Base-by-base conservation (phyloP, 257 asterid species). In the Przewalskia tangutica region DNA sequence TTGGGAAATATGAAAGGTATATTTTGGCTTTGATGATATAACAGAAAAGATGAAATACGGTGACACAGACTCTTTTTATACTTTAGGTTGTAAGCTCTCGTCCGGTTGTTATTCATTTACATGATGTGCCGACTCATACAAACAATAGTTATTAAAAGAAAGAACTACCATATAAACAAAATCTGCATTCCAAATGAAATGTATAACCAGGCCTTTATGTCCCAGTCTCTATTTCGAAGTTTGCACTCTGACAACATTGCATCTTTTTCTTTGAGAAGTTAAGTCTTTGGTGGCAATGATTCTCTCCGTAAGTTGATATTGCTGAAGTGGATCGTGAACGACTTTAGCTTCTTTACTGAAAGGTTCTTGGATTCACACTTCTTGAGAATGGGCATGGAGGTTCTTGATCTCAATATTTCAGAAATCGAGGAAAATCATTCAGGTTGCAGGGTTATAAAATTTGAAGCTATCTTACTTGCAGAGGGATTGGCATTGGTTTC, bases 301-400 rank as follows among this genome's bases (percentile, higher is more conserved):
- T 87, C 86, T 93, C 68, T 84, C 97, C 5, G 95, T 66, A 89
- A 91, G 89, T 89, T 65, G 86, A 87, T 80, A 91, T 94, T 82
- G 94, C 99, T 70, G 97, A 84, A 94, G 85, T 79, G 90, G 83
- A 82, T 87, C 89, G 53, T 92, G 97, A 68, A 86, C 89, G 70
- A 86, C 94, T 84, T 86, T 96, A 77, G 88, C 92, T 46, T 90
- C 94, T 79, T 81, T 78, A 8, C 85, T 91, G 82, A 89, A 85
- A 83, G 87, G 81, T 56, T 85, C 88, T 76, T 95, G 99, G 97
- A 84, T 86, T 63, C 87, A 89, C 89, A 96, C 93, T 56, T 89
- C 93, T 18, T 36, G 62, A 77, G 93, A 91, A 84, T 76, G 77
- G 89, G 86, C 53, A 81, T 79, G 11, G 68, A 77, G 71, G 77